A percentile compares a stretch with the other conserved stretches of the same genome.
phyloP scores from a whole-genome alignment of 2,329 filamentous ascomycete species.

The Didymella exigua region DNA sequence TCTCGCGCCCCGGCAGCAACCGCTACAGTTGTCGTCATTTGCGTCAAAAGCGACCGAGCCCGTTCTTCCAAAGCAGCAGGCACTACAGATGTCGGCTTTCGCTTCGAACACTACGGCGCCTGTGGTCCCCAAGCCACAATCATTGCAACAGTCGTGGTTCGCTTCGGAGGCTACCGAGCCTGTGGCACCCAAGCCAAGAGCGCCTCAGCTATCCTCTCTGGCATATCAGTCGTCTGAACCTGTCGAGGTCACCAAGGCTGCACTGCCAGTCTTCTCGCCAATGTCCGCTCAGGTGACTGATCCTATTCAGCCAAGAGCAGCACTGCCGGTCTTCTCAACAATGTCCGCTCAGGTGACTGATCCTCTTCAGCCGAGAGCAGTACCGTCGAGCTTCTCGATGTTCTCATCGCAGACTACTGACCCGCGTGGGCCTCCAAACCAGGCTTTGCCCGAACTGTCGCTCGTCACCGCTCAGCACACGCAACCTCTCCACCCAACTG shows the following conservation, averaged over 20 bases:
- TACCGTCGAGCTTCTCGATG: constrained; percentile 24
- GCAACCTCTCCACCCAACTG: constrained; percentile 30
- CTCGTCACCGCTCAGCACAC: constrained; percentile 37
- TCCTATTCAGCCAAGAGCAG: constrained; percentile 25
- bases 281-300: constrained; percentile 28
- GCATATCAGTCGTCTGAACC: constrained; percentile 35
- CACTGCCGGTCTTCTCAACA: constrained; percentile 24
- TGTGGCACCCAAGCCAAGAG: constrained; percentile 4
- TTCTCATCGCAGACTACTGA: constrained; percentile 33
- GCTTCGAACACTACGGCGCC: constrained; percentile 36
- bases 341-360: constrained; percentile 28
- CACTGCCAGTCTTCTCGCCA: constrained; percentile 23
- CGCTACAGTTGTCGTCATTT: constrained; percentile 27
- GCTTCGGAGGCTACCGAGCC: constrained; percentile 35
- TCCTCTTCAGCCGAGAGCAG: constrained; percentile 25
- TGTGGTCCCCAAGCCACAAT: constrained; percentile 10
- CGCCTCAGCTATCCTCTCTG: constrained; percentile 16
- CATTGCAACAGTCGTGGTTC: constrained; percentile 27
- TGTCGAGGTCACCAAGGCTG: constrained; percentile 17
- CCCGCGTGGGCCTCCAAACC: constrained; percentile 30
- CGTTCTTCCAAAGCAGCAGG: constrained; percentile 18
- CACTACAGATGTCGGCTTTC: constrained; percentile 30
- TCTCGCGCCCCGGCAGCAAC: constrained; percentile 19
- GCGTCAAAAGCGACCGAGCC: constrained; percentile 28
- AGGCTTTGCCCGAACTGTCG: constrained; percentile 27